Conservation (phyloP, 129 eudicot species). For the Saposhnikovia divaricata region DNA sequence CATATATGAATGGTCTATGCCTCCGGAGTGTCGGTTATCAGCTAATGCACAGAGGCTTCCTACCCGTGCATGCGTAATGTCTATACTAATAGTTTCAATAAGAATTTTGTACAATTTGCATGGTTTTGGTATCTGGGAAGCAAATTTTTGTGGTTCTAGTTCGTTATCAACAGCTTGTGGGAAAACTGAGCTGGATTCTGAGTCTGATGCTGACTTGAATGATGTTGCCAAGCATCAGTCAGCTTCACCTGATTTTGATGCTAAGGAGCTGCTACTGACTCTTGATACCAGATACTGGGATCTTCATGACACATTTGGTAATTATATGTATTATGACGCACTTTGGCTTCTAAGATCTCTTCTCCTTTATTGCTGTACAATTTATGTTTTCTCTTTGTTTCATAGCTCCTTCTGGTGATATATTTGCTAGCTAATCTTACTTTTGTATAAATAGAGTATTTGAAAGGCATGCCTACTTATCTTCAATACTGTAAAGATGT, state of each 20-base stretch:
- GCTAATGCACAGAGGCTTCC: constrained; percentile 60
- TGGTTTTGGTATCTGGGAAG: constrained; percentile 87
- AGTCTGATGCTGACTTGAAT: constrained; percentile 6
- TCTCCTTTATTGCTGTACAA: background rate
- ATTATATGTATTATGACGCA: background rate
- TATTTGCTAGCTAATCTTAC: constrained; percentile 13
- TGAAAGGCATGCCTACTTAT: constrained; percentile 49
- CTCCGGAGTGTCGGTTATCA: constrained; percentile 63
- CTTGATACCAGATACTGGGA: constrained; percentile 48
- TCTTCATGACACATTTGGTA: constrained; percentile 46
- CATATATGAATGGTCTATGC: constrained; percentile 78
- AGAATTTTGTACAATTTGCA: constrained; percentile 54
- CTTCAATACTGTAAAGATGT: constrained; percentile 67
- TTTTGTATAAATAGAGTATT: constrained; percentile 43
- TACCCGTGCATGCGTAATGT: constrained; percentile 62
- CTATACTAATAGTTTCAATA: constrained; percentile 62
- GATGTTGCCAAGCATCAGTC: constrained; percentile 11
- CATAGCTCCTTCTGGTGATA: background rate
- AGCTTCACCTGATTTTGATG: constrained; percentile 13
- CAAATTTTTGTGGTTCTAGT: constrained; percentile 28
- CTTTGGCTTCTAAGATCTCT: background rate
- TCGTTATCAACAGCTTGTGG: constrained; percentile 8
- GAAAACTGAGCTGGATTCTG: constrained; percentile 14
- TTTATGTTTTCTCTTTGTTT: background rate
- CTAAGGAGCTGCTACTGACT: constrained; percentile 33